Evolutionary conservation across 2,329 filamentous ascomycete genomes (phyloP).

Genomic region (Fusarium transvaalense): DNA sequence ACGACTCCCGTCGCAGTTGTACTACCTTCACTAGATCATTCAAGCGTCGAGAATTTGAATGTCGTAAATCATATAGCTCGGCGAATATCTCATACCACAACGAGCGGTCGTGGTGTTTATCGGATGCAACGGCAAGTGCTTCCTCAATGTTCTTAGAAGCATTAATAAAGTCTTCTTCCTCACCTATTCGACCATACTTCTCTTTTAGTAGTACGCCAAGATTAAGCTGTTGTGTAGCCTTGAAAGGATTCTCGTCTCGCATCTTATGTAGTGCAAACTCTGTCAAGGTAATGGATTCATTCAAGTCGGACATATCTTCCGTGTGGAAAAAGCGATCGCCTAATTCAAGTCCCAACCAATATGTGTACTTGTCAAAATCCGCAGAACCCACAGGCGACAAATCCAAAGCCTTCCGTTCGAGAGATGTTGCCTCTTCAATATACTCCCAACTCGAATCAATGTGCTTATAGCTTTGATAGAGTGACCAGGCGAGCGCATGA

Average conservation of each 20-base stretch:
- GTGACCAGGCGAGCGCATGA: not conserved
- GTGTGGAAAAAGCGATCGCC: not conserved
- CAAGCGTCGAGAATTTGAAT: not conserved
- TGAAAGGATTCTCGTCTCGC: rapidly evolving
- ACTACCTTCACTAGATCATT: not conserved
- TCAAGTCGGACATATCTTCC: rapidly evolving
- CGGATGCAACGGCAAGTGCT: not conserved
- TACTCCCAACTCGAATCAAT: rapidly evolving
- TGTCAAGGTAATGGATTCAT: not conserved
- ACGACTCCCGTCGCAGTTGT: not conserved
- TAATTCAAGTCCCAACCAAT: not conserved
- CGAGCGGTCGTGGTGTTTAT: not conserved
- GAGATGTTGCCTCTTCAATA: not conserved
- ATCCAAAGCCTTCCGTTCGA: not conserved
- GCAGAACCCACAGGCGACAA: rapidly evolving
- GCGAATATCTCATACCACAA: not conserved
- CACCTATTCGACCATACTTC: not conserved
- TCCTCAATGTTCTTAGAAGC: not conserved
- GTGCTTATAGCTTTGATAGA: not conserved
- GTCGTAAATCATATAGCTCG: not conserved
- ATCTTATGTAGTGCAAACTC: not conserved
- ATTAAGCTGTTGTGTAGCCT: not conserved
- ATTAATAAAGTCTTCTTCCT: not conserved
- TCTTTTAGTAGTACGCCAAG: not conserved
- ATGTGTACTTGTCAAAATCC: not conserved